Conservation (phyloP, 495 filamentous ascomycete genomes). For the Penicillium dipodomyicola region DNA sequence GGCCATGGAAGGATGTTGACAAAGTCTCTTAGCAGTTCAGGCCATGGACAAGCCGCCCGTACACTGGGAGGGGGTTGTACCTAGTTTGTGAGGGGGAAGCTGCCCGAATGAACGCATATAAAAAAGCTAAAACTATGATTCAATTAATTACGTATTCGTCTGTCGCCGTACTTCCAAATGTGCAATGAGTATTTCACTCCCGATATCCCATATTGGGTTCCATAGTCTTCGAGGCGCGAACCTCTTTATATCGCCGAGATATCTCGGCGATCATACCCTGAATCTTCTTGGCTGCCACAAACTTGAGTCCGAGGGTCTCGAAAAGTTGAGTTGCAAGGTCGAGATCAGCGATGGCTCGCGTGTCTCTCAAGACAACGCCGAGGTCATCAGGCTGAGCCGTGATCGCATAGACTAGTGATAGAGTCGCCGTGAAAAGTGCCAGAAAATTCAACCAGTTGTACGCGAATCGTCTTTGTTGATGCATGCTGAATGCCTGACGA, state of each 20-base stretch:
- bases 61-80: too few relatives aligned
- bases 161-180: too few relatives aligned
- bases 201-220: neutral
- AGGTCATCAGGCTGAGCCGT: constrained; percentile 32
- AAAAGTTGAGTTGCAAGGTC: constrained; percentile 16
- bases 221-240: neutral
- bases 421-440: constrained; percentile 33
- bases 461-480: constrained; percentile 36
- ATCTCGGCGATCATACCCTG: neutral
- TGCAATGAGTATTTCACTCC: neutral
- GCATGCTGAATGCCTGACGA: constrained; percentile 36
- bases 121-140: too few relatives aligned
- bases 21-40: too few relatives aligned
- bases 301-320: neutral
- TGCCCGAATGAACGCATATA: too few relatives aligned
- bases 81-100: too few relatives aligned
- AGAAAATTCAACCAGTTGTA: constrained; percentile 45
- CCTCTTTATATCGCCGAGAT: constrained; percentile 1
- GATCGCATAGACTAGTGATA: constrained; percentile 40
- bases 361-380: constrained; percentile 18
- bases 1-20: too few relatives aligned
- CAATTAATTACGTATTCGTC: too few relatives aligned
- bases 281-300: neutral
- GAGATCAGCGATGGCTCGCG: constrained; percentile 32
- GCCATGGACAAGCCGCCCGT: too few relatives aligned